phyloP scores from a whole-genome alignment of 139 green algal genomes.

The Ostreobium quekettii region DNA sequence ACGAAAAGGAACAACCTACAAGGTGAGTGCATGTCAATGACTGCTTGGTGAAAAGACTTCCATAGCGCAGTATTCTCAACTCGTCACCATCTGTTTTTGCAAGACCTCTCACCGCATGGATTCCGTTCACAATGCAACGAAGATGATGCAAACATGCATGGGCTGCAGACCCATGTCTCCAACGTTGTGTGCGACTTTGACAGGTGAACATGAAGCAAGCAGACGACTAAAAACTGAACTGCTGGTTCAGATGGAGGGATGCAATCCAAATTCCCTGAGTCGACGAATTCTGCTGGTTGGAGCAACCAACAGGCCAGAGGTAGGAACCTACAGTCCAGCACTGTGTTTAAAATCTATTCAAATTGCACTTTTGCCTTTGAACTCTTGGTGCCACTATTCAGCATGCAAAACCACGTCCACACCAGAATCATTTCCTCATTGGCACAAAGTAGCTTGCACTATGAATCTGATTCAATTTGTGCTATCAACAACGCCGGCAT shows the following conservation, averaged over 20 bases:
- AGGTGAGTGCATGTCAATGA: too few species aligned
- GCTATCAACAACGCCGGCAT: neutral
- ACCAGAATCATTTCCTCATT: too few species aligned
- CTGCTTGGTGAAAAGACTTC: too few species aligned
- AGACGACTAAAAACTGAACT: constrained; percentile 96
- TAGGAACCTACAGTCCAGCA: constrained; percentile 9
- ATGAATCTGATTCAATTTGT: constrained; percentile 3
- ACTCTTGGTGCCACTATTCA: too few species aligned
- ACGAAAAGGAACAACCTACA: too few species aligned
- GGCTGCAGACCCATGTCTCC: neutral
- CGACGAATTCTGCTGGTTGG: constrained; percentile 78
- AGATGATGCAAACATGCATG: constrained; percentile 3
- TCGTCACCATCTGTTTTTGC: too few species aligned
- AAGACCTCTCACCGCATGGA: neutral
- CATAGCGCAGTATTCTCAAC: too few species aligned
- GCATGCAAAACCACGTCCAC: too few species aligned
- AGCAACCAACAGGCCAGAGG: constrained; percentile 88
- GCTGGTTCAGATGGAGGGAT: constrained; percentile 93
- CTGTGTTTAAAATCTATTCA: too few species aligned
- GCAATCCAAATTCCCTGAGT: constrained; percentile 36
- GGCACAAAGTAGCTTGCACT: too few species aligned
- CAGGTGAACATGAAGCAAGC: constrained; percentile 90
- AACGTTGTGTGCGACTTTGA: neutral
- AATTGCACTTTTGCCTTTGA: too few species aligned
- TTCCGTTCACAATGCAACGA: neutral